A percentile compares a stretch with the other conserved stretches of the same genome.
Conservation (phyloP, 2,329 filamentous ascomycete species). For the Capronia epimyces region DNA sequence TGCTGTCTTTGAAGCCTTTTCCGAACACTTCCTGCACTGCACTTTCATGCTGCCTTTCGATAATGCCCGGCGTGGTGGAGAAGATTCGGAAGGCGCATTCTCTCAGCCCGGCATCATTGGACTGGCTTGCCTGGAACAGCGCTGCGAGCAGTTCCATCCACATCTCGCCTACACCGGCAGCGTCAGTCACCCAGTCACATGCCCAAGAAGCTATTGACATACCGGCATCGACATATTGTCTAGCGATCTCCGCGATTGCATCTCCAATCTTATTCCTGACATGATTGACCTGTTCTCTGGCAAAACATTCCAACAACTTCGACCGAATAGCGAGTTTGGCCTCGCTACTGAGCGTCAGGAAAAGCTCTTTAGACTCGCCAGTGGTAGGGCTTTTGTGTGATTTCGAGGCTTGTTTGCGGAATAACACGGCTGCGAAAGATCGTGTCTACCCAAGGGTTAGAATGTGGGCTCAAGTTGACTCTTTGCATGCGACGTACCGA, state of each 20-base stretch:
- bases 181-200: slow-evolving; percentile 15
- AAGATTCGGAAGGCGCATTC: slow-evolving; percentile 95
- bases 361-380: slow-evolving; percentile 72
- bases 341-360: slow-evolving; percentile 68
- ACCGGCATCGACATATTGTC: slow-evolving; percentile 92
- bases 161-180: slow-evolving; percentile 57
- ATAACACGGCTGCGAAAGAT: slow-evolving; percentile 88
- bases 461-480: slow-evolving; percentile 6
- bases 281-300: slow-evolving; percentile 63
- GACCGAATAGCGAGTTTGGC: slow-evolving; percentile 73
- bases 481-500: slow-evolving; percentile 51
- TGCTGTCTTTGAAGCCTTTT: slow-evolving; percentile 84
- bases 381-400: slow-evolving; percentile 66
- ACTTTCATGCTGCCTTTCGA: slow-evolving; percentile 90
- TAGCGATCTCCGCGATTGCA: slow-evolving; percentile 90
- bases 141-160: slow-evolving; percentile 86
- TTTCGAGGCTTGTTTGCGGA: slow-evolving; percentile 87
- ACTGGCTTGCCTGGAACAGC: slow-evolving; percentile 87
- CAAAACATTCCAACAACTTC: slow-evolving; percentile 74
- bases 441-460: slow-evolving; percentile 57
- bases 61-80: slow-evolving; percentile 87
- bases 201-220: slow-evolving; percentile 34
- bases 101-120: slow-evolving; percentile 72
- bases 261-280: slow-evolving; percentile 95
- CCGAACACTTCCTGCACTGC: slow-evolving; percentile 84